A percentile compares a stretch with the other conserved stretches of the same genome.
Conservation (phyloP, 1,139 yeast species). For the Tardiomyces digboiensis region DNA sequence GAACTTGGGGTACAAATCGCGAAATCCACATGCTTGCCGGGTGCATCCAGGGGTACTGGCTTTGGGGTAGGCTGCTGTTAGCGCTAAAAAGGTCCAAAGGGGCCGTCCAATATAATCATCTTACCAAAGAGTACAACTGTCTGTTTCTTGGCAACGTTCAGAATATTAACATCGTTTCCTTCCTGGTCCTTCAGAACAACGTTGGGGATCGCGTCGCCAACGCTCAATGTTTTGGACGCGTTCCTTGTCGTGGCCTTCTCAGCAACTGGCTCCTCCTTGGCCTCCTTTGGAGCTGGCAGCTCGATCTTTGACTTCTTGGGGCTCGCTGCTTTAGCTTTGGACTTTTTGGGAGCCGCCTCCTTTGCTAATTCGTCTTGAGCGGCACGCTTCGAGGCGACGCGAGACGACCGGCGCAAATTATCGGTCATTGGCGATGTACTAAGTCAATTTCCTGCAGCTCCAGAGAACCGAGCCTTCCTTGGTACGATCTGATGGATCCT, state of each 20-base stretch:
- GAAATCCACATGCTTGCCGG: constrained; percentile 85
- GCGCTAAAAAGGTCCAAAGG: background rate
- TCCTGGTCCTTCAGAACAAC: constrained; percentile 57
- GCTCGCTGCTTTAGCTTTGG: background rate
- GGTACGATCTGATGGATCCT: too few relatives aligned
- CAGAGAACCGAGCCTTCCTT: too few relatives aligned
- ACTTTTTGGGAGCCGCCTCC: constrained; percentile 2
- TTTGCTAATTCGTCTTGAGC: background rate
- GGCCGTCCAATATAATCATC: background rate
- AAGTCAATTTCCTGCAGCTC: too few relatives aligned
- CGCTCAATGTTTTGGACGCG: constrained; percentile 25
- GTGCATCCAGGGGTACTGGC: constrained; percentile 95
- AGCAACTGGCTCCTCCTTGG: background rate
- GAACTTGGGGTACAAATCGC: constrained; percentile 52
- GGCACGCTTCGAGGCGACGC: background rate
- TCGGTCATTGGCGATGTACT: too few relatives aligned
- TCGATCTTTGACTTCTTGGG: constrained; percentile 1
- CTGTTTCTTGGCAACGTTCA: constrained; percentile 12
- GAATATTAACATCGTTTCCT: constrained; percentile 39
- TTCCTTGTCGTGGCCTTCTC: too few relatives aligned
- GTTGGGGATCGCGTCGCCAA: constrained; percentile 68
- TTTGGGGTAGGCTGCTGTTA: constrained; percentile 57
- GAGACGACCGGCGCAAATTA: background rate
- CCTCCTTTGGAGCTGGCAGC: background rate
- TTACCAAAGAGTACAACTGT: constrained; percentile 36